Evolutionary conservation across 257 asterid species (phyloP), one percentile per base, ranked within the genome.

Genomic region (Rubia yunnanensis): DNA sequence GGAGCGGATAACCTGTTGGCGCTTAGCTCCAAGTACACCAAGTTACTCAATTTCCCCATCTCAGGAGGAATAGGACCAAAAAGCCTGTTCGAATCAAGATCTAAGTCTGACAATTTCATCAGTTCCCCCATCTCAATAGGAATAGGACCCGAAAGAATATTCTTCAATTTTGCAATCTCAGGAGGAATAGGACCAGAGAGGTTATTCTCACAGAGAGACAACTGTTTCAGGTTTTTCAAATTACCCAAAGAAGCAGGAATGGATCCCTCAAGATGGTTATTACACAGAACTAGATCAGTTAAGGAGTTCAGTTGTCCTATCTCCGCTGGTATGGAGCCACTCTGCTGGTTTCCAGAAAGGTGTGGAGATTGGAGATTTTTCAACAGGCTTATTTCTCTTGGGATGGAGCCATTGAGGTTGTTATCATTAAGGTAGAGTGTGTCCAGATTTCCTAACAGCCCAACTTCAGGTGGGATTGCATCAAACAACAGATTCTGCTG

Each of bases 301-400:
- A 75, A 55, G 50, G 14, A 39, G 48, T 3, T 10, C 48, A 75
- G 50, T 7, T 53, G 10, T 0, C 73, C 76, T 28, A 75, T 30
- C 1, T 31, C 27, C 10, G 50, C 18, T 0, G 79, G 75, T 10
- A 55, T 55, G 18, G 20, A 15, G 1, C 35, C 60, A 8, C 13
- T 39, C 48, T 10, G 18, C 15, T 0, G 4, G 48, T 39, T 39
- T 0, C 48, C 48, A 39, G 1, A 1, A 39, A 39, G 17, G 2
- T 3, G 4, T 10, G 2, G 48, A 39, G 17, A 39, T 10, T 0
- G 14, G 15, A 38, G 46, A 38, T 38, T 38, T 38, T 38, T 38
- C 46, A 38, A 38, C 46, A 0, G 46, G 46, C 15, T 15, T 9
- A 38, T 38, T 38, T 10, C 17, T 39, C 17, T 13, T 1, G 48